Evolutionary conservation across 1,139 yeast genomes (phyloP), one percentile per base, ranked within the genome.

Genomic region (Saccharomycopsis hybrid): DNA sequence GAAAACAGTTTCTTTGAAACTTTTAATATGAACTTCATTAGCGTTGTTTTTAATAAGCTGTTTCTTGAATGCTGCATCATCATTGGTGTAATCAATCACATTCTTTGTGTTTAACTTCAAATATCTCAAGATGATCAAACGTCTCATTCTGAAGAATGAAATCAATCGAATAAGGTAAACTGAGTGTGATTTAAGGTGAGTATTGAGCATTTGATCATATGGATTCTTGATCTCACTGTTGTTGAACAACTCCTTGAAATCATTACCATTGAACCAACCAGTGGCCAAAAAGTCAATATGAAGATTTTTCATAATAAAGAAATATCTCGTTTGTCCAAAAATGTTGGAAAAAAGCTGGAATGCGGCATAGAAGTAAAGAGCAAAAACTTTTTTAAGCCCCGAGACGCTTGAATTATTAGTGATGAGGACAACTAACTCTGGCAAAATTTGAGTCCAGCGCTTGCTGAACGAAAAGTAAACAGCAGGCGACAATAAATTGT

Each of bases 101-200:
- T n/a, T n/a, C n/a, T n/a, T n/a, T 40, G 41, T 46, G 7, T 49
- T 46, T 32, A 53, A 40, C n/a, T 43, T 44, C 33, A 49, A 36
- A 30, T 53, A 51, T 8, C 51, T 38, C 32, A 35, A 39, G 18
- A 52, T 18, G 5, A 37, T 38, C 7, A 28, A 4, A 18, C 37
- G 18, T 36, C 55, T 36, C 11, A 44, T 44, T n/a, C 47, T 28
- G 39, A 53, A 52, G 37, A 42, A 52, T 5, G 45, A 30, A 29
- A 49, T 39, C 8, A 53, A 18, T 29, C 56, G 32, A 5, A 46
- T 28, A 7, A 40, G 30, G 37, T 53, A 53, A 2, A 38, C 25
- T 11, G 36, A 32, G 33, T 52, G 54, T 8, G 32, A 38, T 25
- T 41, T 38, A n/a, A 47, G 46, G n/a, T 9, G 25, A 11, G 13